These are phyloP conservation scores for Saturnispora sekii DNA, from an alignment of 805 yeast species.

Conservation along the genomic window DNA sequence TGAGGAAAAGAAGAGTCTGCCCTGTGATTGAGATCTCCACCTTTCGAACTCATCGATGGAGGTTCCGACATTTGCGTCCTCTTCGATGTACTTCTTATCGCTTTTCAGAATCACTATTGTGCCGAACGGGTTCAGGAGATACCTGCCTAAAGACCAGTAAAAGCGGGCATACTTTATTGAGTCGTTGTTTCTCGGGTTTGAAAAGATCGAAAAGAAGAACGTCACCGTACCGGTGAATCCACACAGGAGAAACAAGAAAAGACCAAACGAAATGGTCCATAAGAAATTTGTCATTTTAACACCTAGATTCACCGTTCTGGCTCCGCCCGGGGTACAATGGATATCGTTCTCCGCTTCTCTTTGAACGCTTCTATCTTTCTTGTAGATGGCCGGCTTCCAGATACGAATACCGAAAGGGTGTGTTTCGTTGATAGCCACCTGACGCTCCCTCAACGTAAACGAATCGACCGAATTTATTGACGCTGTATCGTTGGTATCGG, in stretches of 20 bases:
- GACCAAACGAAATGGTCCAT: conserved; percentile 72
- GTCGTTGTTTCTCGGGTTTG: conserved; percentile 34
- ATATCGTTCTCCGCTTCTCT: conserved; percentile 87
- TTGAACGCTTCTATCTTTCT: conserved; percentile 86
- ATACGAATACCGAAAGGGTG: conserved; percentile 98
- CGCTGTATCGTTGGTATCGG: conserved; percentile 21
- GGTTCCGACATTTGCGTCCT: conserved; percentile 85
- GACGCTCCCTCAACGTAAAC: conserved; percentile 82
- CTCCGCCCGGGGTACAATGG: conserved; percentile 52
- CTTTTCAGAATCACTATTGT: conserved; percentile 68
- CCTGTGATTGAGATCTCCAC: conserved; percentile 79
- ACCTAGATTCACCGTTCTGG: conserved; percentile 43
- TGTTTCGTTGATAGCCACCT: conserved; percentile 90
- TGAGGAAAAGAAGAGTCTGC: conserved; percentile 73
- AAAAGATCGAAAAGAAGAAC: conserved; percentile 33
- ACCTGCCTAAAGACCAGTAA: conserved; percentile 54
- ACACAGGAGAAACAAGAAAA: conserved; percentile 46
- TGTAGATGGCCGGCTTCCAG: conserved; percentile 97
- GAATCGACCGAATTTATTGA: conserved; percentile 57
- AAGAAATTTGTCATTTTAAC: conserved; percentile 59
- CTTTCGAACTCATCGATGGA: conserved; percentile 73
- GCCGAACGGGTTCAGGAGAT: conserved; percentile 81
- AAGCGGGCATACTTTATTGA: conserved; percentile 55
- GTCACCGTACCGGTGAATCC: conserved; percentile 38
- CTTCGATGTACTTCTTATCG: conserved; percentile 73